These are phyloP conservation scores for Hygrophorus russula DNA, from an alignment of 768 basidiomycete species.

Conservation along the genomic window DNA sequence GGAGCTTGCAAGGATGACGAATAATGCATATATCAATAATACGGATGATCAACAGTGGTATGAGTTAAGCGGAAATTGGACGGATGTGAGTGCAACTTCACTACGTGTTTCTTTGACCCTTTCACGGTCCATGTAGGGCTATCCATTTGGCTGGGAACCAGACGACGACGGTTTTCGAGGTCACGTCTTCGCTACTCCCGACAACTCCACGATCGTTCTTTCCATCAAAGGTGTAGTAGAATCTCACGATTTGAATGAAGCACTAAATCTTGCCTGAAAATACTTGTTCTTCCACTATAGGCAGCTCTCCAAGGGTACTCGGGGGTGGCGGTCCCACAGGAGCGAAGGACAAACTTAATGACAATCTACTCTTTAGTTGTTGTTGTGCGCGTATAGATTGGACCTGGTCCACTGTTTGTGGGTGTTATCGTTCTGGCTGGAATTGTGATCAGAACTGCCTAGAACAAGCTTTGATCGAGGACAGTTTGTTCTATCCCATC, in stretches of 20 bases:
- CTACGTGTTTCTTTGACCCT: not conserved
- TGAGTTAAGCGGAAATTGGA: conserved; percentile 57
- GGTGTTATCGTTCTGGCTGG: conserved; percentile 71
- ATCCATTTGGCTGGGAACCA: conserved; percentile 89
- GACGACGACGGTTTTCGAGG: conserved; percentile 84
- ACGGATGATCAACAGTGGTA: conserved; percentile 67
- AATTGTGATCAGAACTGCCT: conserved; percentile 77
- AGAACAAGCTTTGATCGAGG: conserved; percentile 61
- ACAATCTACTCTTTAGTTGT: conserved; percentile 87
- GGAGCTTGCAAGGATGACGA: conserved; percentile 88
- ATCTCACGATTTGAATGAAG: conserved; percentile 21
- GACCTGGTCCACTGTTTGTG: conserved; percentile 92
- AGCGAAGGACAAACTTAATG: conserved; percentile 88
- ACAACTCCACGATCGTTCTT: conserved; percentile 78
- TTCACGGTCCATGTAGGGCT: conserved; percentile 31
- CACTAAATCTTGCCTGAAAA: too few relatives aligned
- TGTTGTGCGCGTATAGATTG: conserved; percentile 91
- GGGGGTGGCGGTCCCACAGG: conserved; percentile 75
- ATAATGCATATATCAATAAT: conserved; percentile 68
- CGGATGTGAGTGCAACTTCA: conserved; percentile 25
- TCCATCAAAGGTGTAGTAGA: conserved; percentile 78
- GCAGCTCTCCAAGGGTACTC: conserved; percentile 37
- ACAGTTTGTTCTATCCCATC: conserved; percentile 82
- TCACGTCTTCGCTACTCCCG: conserved; percentile 76
- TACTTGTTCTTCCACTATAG: too few relatives aligned